Conservation (phyloP, 2,329 filamentous ascomycete species). For the Cryphonectria parasitica region DNA sequence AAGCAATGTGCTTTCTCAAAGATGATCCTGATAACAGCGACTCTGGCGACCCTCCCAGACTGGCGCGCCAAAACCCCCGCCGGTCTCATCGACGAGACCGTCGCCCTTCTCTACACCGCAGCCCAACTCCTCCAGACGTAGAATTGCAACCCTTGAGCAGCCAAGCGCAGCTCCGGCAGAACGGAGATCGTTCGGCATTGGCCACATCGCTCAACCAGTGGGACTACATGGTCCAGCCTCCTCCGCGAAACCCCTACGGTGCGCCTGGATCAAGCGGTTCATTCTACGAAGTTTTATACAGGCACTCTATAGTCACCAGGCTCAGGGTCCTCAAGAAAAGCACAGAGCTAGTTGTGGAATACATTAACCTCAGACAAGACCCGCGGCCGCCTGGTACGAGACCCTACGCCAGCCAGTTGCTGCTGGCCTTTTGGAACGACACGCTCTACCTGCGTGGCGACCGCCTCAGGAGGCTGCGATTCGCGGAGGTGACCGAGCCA, state of each 20-base stretch:
- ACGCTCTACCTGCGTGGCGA: not conserved
- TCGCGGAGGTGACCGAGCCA: not conserved
- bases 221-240: not conserved
- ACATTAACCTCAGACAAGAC: not conserved
- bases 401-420: not conserved
- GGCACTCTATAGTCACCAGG: not conserved
- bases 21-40: not conserved
- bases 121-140: not conserved
- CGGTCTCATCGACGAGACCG: no score
- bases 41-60: not conserved
- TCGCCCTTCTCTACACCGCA: no score
- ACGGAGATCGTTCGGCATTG: not conserved
- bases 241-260: not conserved
- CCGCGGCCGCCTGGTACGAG: not conserved
- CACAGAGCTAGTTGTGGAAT: not conserved
- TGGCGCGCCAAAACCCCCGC: not conserved
- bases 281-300: not conserved
- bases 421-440: not conserved
- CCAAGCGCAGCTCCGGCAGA: not conserved
- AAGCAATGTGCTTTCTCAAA: not conserved
- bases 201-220: not conserved
- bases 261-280: not conserved
- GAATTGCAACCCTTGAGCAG: not conserved
- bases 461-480: not conserved
- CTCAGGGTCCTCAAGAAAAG: not conserved